These are phyloP conservation scores for Rheum nobile DNA, from an alignment of 148 eudicot species.

Conservation along the genomic window DNA sequence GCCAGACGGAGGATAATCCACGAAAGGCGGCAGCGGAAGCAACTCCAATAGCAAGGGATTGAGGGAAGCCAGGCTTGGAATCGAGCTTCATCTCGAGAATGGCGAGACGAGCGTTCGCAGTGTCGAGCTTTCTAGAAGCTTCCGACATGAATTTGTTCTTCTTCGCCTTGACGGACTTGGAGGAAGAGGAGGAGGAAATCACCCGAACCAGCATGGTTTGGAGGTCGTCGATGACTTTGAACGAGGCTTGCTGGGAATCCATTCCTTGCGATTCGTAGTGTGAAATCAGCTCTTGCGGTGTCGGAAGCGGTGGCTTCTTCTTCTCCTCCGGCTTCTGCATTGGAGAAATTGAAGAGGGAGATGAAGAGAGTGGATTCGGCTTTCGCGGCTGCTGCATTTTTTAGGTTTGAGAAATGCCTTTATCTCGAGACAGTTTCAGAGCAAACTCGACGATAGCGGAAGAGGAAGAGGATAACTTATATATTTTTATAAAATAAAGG, in stretches of 20 bases:
- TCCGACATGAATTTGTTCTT: constrained; percentile 17
- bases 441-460: no score
- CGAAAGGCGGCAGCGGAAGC: constrained; percentile 30
- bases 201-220: constrained; percentile 41
- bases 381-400: constrained; percentile 21
- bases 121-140: constrained; percentile 42
- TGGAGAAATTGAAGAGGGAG: not conserved
- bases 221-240: constrained; percentile 68
- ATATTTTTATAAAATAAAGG: no score
- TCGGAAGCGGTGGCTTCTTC: constrained; percentile 23
- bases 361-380: constrained; percentile 4
- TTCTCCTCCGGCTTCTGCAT: not conserved
- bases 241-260: constrained; percentile 42
- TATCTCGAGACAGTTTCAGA: not conserved
- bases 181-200: constrained; percentile 8
- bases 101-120: constrained; percentile 33
- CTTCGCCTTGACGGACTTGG: constrained; percentile 5
- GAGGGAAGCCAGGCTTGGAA: constrained; percentile 51
- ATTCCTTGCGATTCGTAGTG: constrained; percentile 70
- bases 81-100: constrained; percentile 58
- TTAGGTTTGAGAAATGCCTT: not conserved
- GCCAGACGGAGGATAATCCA: constrained; percentile 28
- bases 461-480: no score
- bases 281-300: constrained; percentile 42
- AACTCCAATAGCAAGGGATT: constrained; percentile 41